Evolutionary conservation across 2,329 filamentous ascomycete species (phyloP), one percentile per base, ranked within the genome.

Genomic region (Phialophora chinensis): DNA sequence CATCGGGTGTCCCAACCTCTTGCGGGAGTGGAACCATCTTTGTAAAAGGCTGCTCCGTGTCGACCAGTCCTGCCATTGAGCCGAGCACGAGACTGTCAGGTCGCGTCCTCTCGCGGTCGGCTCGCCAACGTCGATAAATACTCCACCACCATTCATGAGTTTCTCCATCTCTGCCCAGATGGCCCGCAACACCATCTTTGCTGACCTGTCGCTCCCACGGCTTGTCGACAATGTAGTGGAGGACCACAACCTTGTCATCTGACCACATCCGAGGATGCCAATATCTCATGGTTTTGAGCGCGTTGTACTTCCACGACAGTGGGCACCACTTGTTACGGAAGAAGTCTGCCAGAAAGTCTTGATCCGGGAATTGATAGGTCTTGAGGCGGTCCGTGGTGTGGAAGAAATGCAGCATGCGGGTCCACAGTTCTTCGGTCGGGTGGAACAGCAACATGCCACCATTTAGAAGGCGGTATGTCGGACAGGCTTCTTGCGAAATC

Each of bases 141-240:
- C 78, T 72, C 83, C 83, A 86, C 84, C 84, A 86, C 83, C 83
- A 84, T 29, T 66, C 70, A 74, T 86, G 83, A 53, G 83, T 84
- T 53, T 77, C 79, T 0, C 83, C 82, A 71, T 87, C 85, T 50
- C 80, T 75, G 0, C 83, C 83, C 29, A 80, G 75, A 70, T 84
- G 83, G 1, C 83, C 83, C 0, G 81, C 83, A 20, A 75, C 72
- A 2, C 81, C 81, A 65, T 83, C 79, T 23, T 73, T 71, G 20
- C 74, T 74, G 3, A 83, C 75, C 20, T 79, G 76, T 59, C 75
- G 77, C 44, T 80, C 78, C 84, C 84, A 86, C 14, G 84, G 84
- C 75, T 86, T 86, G 69, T 86, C 83, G 6, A 85, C 83, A 63
- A 86, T 84, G 62, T 85, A 86, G 70, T 86, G 84, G 58, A 85